Evolutionary conservation across 129 eudicot species (phyloP).

Genomic region (Pittosporum tobira): DNA sequence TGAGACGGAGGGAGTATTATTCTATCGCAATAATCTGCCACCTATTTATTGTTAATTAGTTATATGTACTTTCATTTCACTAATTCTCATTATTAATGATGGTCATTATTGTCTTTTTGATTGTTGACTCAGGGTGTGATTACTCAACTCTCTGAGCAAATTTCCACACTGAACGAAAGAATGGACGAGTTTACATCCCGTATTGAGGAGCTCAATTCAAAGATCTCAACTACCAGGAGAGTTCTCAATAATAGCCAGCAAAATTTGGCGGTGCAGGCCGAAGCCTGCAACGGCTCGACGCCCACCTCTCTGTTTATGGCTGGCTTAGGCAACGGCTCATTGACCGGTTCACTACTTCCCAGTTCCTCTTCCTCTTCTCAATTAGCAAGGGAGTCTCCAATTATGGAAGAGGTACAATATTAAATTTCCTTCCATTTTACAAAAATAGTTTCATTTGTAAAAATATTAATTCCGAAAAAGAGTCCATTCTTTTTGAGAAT

Average conservation of each 20-base stretch:
- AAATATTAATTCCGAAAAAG: too few species aligned
- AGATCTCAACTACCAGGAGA: slow-evolving; percentile 33
- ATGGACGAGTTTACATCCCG: slow-evolving; percentile 94
- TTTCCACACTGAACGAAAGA: slow-evolving; percentile 80
- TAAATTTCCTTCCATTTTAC: neutral
- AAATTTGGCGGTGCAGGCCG: slow-evolving; percentile 70
- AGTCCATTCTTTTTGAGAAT: too few species aligned
- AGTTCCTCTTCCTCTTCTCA: slow-evolving; percentile 73
- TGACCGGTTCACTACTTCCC: slow-evolving; percentile 43
- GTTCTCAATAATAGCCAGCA: slow-evolving; percentile 72
- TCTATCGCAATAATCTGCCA: neutral
- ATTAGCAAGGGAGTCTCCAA: slow-evolving; percentile 66
- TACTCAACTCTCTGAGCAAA: slow-evolving; percentile 81
- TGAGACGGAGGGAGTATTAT: too few species aligned
- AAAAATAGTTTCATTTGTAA: too few species aligned
- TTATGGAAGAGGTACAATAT: slow-evolving; percentile 74
- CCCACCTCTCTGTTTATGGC: slow-evolving; percentile 48
- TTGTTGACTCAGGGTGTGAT: slow-evolving; percentile 60
- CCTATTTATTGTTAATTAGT: neutral
- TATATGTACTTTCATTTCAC: neutral
- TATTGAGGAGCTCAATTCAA: slow-evolving; percentile 77
- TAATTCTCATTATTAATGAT: neutral
- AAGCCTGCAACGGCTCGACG: slow-evolving; percentile 60
- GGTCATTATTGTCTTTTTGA: slow-evolving; percentile 3
- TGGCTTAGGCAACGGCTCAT: slow-evolving; percentile 58